phyloP scores from a whole-genome alignment of 2,329 filamentous ascomycete species.

The Clarireedia paspali region DNA sequence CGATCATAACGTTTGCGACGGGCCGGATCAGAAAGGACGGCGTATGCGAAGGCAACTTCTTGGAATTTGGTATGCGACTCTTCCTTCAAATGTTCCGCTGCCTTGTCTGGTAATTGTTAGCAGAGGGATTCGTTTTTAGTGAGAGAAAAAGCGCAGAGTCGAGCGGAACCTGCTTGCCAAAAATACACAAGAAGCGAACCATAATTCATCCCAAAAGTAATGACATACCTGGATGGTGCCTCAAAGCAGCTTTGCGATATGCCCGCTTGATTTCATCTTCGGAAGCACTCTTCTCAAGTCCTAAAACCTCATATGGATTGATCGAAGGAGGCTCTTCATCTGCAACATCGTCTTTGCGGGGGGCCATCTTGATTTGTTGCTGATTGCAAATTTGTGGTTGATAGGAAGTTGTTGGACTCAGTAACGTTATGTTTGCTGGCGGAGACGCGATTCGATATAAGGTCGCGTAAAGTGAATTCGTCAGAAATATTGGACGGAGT shows the following conservation, averaged over 20 bases:
- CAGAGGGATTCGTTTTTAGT: neutral
- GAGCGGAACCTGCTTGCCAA: neutral
- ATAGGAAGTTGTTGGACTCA: too few relatives aligned
- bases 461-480: conserved; percentile 5
- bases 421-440: neutral
- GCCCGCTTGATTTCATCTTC: conserved; percentile 77
- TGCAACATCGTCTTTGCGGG: conserved; percentile 18
- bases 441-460: conserved; percentile 1
- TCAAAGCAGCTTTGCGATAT: conserved; percentile 85
- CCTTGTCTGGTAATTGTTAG: conserved; percentile 58
- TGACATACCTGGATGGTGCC: conserved; percentile 70
- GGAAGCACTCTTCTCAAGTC: conserved; percentile 62
- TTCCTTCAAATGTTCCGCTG: conserved; percentile 55
- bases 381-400: neutral
- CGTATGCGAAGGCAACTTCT: conserved; percentile 86
- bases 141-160: neutral
- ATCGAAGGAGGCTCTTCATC: conserved; percentile 34
- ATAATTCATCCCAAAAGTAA: neutral
- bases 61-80: conserved; percentile 78
- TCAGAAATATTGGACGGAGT: neutral
- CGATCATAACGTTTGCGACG: conserved; percentile 81
- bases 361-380: conserved; percentile 7
- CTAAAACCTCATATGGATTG: conserved; percentile 75
- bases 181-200: neutral
- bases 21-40: conserved; percentile 74